Conservation (phyloP, 1,284 basidiomycete genomes). For the Microbotryum intermedium region DNA sequence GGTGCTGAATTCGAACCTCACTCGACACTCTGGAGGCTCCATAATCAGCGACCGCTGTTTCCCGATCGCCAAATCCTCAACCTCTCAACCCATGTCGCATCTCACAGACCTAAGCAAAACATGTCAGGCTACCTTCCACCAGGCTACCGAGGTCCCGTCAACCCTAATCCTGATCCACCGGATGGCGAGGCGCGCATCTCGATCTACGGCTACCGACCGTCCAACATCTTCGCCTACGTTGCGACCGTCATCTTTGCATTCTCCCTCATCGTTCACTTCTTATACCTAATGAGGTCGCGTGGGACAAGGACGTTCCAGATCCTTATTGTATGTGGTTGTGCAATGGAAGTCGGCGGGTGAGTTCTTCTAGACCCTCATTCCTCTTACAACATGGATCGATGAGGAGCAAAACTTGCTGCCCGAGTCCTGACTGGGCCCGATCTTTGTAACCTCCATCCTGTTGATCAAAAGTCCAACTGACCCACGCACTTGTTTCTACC, state of each 20-base stretch:
- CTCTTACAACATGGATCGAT: background rate
- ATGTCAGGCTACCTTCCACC: background rate
- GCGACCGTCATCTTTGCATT: slow-evolving; percentile 36
- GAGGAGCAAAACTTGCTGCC: background rate
- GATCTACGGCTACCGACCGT: slow-evolving; percentile 41
- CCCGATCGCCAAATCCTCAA: background rate
- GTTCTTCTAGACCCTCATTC: slow-evolving; percentile 5
- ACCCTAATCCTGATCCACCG: slow-evolving; percentile 30
- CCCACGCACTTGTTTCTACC: too few species aligned
- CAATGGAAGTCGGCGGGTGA: slow-evolving; percentile 7
- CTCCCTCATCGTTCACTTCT: slow-evolving; percentile 33
- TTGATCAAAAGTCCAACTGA: too few species aligned
- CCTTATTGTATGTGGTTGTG: slow-evolving; percentile 23
- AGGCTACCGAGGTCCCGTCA: slow-evolving; percentile 36
- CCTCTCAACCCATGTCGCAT: background rate
- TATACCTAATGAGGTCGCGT: slow-evolving; percentile 23
- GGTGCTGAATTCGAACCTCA: too few species aligned
- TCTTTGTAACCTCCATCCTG: slow-evolving; percentile 8
- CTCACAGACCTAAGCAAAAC: background rate
- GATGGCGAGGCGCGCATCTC: slow-evolving; percentile 37
- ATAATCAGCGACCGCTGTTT: too few species aligned
- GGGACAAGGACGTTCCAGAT: slow-evolving; percentile 22
- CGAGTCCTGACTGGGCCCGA: background rate
- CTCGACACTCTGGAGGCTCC: too few species aligned
- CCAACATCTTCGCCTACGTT: slow-evolving; percentile 34